Conservation (phyloP, 768 basidiomycete genomes). For the Crassisporium funariophilum region DNA sequence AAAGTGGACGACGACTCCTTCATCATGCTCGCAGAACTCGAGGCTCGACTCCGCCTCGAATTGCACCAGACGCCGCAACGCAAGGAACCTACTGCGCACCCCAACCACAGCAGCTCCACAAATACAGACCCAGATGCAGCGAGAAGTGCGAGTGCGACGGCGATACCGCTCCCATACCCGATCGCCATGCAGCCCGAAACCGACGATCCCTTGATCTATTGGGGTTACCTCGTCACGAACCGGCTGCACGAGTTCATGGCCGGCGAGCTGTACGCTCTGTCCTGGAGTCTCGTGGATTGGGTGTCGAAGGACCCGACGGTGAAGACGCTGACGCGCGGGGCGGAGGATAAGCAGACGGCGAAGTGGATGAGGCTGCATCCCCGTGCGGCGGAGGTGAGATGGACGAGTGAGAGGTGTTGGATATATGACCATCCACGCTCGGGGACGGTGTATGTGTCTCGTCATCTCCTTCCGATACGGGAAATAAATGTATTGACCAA, state of each 20-base stretch:
- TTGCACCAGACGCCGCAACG: slow-evolving; percentile 53
- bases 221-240: slow-evolving; percentile 91
- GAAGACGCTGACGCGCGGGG: slow-evolving; percentile 69
- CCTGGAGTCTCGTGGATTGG: slow-evolving; percentile 87
- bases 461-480: slow-evolving; percentile 4
- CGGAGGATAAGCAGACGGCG: slow-evolving; percentile 92
- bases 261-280: slow-evolving; percentile 90
- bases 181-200: slow-evolving; percentile 8
- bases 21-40: slow-evolving; percentile 92
- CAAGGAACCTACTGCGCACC: slow-evolving; percentile 20
- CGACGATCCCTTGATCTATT: slow-evolving; percentile 77
- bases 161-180: slow-evolving; percentile 1
- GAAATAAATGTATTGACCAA: slow-evolving; percentile 2
- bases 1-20: slow-evolving; percentile 97
- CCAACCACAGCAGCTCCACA: slow-evolving; percentile 17
- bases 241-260: slow-evolving; percentile 91
- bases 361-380: slow-evolving; percentile 93
- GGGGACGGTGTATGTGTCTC: slow-evolving; percentile 77
- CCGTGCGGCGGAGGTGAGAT: slow-evolving; percentile 73
- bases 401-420: slow-evolving; percentile 94
- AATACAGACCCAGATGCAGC: no score
- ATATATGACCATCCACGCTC: slow-evolving; percentile 97
- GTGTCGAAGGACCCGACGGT: slow-evolving; percentile 74
- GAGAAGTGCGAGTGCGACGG: background rate
- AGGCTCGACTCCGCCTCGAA: slow-evolving; percentile 82